Evolutionary conservation across 331 rosid genomes (phyloP).

Genomic region (Acacia pycnantha): DNA sequence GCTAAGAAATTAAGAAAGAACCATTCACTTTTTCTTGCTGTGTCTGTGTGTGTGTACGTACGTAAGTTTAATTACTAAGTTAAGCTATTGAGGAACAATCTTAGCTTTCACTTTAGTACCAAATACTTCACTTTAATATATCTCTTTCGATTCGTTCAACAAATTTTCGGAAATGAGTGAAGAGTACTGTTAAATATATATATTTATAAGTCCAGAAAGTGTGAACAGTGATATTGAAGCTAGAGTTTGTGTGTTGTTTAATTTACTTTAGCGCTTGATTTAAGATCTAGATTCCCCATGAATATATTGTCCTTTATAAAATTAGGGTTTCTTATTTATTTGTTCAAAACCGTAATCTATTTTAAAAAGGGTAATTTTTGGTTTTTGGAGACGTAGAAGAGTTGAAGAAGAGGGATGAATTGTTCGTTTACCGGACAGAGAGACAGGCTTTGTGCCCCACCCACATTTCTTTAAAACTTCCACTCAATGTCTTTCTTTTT

Average conservation of each 20-base stretch:
- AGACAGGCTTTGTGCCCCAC: slow-evolving; percentile 19
- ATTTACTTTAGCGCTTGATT: background rate
- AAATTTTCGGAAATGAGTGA: background rate
- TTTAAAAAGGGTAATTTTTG: background rate
- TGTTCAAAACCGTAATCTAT: background rate
- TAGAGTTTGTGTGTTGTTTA: background rate
- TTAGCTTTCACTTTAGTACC: background rate
- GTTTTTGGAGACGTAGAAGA: background rate
- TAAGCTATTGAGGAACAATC: background rate
- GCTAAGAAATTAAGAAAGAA: background rate
- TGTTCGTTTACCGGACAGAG: background rate
- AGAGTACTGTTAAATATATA: background rate
- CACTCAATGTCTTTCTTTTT: background rate
- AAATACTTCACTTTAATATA: background rate
- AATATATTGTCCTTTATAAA: background rate
- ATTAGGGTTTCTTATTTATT: background rate
- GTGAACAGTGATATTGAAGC: background rate
- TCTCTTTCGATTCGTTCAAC: background rate
- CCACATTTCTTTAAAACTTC: background rate
- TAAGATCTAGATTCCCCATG: background rate
- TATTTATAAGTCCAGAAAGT: background rate
- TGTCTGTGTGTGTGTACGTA: background rate
- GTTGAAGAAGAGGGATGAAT: background rate
- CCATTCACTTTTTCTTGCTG: background rate
- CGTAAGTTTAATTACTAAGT: background rate